Base-by-base conservation (phyloP, 192 early-diverging fungal genomes). In the Rhizophagus sp. region DNA sequence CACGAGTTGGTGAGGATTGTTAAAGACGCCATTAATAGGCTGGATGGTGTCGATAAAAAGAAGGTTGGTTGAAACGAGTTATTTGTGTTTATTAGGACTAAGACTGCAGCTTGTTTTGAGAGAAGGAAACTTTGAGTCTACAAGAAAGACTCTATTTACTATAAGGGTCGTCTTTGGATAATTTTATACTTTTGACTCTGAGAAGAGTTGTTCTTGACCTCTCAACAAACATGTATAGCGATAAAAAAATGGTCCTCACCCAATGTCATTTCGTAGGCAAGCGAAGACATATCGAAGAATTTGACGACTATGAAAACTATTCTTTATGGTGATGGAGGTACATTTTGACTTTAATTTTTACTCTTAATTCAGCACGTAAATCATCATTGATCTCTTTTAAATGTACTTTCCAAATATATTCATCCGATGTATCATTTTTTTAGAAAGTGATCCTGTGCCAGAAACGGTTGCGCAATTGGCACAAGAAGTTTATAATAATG, bases 271-370 rank as follows among this genome's bases (percentile, higher is more conserved):
- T 83, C 78, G 74, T 92, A 98, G 95, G 94, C 93, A 39, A 96
- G 95, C 82, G 97, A 99, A 84, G 98, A 99, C 52, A 96, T 99
- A 65, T 96, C 97, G 39, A 97, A 96, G 86, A 97, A 95, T 84
- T 88, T 99, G 24, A 88, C 94, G 52, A 85, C 89, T 65, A 97
- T 99, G 95, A 97, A 97, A 82, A 92, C 88, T 70, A 96, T 98
- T 67, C 88, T 99, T 75, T 96, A 95, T 80, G 97, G 97, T 49
- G 97, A 98, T 86, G 96, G 95, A 39, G 97, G 96, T 39, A 33
- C 30, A 30, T 33, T 66, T 66, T 33, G 30, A 15, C 24, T 65
- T 74, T 7, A 30, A 12, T 8, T 47, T 36, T 80, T 36, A 77
- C 27, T 44, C 39, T 27, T 68, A 73, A 64, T 25, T 30, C 34